Base-by-base conservation (phyloP, 192 early-diverging fungal species). In the Geosiphon pyriformis region DNA sequence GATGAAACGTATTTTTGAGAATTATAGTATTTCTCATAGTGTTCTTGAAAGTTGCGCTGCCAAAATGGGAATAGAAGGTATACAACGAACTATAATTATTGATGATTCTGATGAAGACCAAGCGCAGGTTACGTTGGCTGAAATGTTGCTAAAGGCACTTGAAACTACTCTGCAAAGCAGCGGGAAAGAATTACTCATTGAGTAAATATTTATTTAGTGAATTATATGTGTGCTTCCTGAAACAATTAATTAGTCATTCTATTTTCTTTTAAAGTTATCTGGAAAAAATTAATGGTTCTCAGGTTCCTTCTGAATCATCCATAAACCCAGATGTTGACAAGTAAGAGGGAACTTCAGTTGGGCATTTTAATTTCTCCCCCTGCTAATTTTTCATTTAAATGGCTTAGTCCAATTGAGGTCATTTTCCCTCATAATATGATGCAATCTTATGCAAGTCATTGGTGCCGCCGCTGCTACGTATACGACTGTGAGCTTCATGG, bases 401-500 rank as follows among this genome's bases (percentile, higher is more conserved):
- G 6, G 6, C 37, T 42, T 42, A 42, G 37, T 42, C 37, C 6
- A 10, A 6, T 42, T 10, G 37, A 42, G 6, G 6, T 42, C 15
- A 15, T 42, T 10, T 10, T 42, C 7, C 7, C 50, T 31, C 30
- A 64, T 23, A 33, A 4, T 15, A 52, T 64, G 20, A 52, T 33
- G 48, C 61, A 32, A 34, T 64, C 49, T 20, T 52, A 64, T 62
- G 35, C 60, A 29, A 64, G 61, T 64, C 31, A 56, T 4, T 67
- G 65, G 65, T 67, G 65, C 30, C 65, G 52, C 10, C 23, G 51
- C 25, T 67, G 65, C 46, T 67, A 67, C 30, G 53, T 67, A 10
- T 67, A 67, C 33, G 53, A 67, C 31, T 67, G 65, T 31, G 52
- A 56, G 31, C 35, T 67, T 4, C 65, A 67, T 67, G 65, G 65